Conservation (phyloP, 2,329 filamentous ascomycete genomes). For the Fusarium mundagurra region DNA sequence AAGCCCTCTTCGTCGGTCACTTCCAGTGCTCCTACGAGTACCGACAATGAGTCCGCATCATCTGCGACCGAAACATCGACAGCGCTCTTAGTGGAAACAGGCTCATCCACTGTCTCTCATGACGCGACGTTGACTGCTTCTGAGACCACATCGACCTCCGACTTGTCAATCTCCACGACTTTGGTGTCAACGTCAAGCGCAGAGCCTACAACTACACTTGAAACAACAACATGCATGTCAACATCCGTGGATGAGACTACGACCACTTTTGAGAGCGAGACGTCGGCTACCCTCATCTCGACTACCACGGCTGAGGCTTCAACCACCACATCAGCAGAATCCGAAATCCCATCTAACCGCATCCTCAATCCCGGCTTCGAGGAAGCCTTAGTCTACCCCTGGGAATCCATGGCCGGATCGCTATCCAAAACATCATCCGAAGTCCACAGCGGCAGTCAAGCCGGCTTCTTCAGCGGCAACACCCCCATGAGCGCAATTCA, state of each 20-base stretch:
- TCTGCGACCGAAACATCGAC: too few relatives aligned
- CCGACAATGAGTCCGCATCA: neutral
- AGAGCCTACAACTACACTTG: neutral
- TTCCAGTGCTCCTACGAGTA: neutral
- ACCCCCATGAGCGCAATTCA: neutral
- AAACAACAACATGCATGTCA: neutral
- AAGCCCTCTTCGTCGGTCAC: neutral
- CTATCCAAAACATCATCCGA: neutral
- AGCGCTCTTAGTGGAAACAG: neutral
- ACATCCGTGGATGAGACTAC: neutral
- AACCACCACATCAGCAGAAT: neutral
- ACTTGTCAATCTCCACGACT: neutral
- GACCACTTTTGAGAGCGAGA: neutral
- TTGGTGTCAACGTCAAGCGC: neutral
- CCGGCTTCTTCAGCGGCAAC: neutral
- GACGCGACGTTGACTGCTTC: neutral
- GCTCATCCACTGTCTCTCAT: neutral
- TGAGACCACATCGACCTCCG: neutral
- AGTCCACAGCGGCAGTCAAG: neutral
- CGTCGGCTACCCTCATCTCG: neutral
- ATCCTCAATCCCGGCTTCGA: neutral
- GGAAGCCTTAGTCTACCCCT: fast-evolving
- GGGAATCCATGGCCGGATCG: neutral
- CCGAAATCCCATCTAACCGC: neutral
- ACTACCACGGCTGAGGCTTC: neutral